These are phyloP conservation scores for Pugionium cornutum DNA, from an alignment of 345 rosid species.

Conservation along the genomic window DNA sequence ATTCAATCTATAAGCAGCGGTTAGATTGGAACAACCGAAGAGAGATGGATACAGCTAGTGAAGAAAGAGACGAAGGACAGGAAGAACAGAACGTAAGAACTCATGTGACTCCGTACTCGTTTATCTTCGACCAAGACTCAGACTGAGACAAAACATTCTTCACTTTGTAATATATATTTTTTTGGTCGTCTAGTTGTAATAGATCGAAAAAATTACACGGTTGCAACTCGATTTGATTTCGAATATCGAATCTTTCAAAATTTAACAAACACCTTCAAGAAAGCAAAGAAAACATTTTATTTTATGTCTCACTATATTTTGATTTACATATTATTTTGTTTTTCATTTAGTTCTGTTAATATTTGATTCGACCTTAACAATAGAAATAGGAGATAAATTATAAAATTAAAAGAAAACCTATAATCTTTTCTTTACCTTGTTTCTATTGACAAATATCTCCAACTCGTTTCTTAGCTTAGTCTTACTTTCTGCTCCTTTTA, in stretches of 20 bases:
- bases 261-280: no score
- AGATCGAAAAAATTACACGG: no score
- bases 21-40: conserved; percentile 47
- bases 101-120: conserved; percentile 46
- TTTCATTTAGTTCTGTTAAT: conserved; percentile 15
- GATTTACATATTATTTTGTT: conserved; percentile 16
- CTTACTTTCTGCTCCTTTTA: conserved; percentile 15
- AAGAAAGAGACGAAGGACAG: conserved; percentile 17
- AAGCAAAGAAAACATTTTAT: no score
- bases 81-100: conserved; percentile 29
- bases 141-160: conserved; percentile 35
- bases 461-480: conserved; percentile 29
- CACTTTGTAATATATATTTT: neutral
- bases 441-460: conserved; percentile 34
- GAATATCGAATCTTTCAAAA: no score
- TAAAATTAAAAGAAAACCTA: conserved; percentile 13
- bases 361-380: conserved; percentile 17
- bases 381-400: conserved; percentile 22
- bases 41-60: conserved; percentile 26
- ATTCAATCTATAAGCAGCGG: conserved; percentile 53
- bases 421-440: conserved; percentile 26
- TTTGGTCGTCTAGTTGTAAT: no score
- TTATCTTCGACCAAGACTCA: conserved; percentile 56
- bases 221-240: no score
- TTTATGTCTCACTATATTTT: no score